Evolutionary conservation across 1,139 yeast species (phyloP), one percentile per base, ranked within the genome.

Genomic region (Nadsonia starkeyi-henricii): DNA sequence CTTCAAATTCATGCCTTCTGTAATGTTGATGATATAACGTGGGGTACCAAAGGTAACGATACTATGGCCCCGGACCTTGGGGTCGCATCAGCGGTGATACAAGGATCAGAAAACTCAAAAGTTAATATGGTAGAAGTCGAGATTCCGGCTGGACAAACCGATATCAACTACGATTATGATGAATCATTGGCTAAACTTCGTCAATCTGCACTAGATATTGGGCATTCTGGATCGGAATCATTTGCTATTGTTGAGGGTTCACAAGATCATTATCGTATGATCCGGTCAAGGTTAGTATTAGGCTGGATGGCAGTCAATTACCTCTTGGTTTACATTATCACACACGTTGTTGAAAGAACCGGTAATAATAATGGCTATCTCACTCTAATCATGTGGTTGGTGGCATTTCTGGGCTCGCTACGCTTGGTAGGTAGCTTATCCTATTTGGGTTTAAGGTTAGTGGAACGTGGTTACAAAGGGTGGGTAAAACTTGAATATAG

Each of bases 11-110:
- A 86, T 68, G 96, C 97, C 1, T 88, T 89, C 61, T 88, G 96
- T 69, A 89, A 89, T 64, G 83, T 95, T 52, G 96, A 89, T 66
- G 97, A 89, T 70, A 89, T 89, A 45, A 83, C 95, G 1, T 91
- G 98, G 98, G 98, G 98, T 61, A 91, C 98, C 0, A 91, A 91
- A 63, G 98, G 97, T 52, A 85, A 81, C 12, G 77, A 77, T 50
- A 74, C 71, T 52, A 78, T 81, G 1, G 77, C 74, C 53, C 78
- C 77, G 57, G 79, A 75, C 49, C 67, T 81, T 49, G 84, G 86
- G 44, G 73, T 77, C 26, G 88, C 85, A n/a, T 79, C 74, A 26
- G 76, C 74, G 49, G 28, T 23, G 28, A 23, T 23, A n/a, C n/a
- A n/a, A n/a, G n/a, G n/a, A n/a, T 73, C 70, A 55, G 74, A 73